Evolutionary conservation across 441 rosid genomes (phyloP).

Genomic region (Erodium texanum): DNA sequence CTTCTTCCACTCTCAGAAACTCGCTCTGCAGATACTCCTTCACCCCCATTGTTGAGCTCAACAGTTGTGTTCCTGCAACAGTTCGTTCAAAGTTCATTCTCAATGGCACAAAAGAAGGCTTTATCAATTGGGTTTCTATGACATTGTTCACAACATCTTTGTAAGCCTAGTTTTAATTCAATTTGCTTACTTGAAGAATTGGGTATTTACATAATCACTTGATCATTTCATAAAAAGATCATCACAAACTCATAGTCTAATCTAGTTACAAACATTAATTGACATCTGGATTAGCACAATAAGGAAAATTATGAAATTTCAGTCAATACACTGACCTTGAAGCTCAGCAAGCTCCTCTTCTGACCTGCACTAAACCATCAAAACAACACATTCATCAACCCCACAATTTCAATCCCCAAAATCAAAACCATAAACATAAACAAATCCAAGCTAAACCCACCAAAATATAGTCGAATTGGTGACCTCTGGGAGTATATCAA

Average conservation of each 20-base stretch:
- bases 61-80: constrained; percentile 64
- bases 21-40: constrained; percentile 55
- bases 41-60: constrained; percentile 63
- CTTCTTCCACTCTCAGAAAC: constrained; percentile 55
- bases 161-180: no score
- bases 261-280: neutral
- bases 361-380: constrained; percentile 86
- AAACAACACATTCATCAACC: constrained; percentile 12
- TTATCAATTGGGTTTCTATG: no score
- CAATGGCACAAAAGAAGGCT: no score
- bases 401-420: constrained; percentile 12
- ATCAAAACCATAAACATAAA: neutral
- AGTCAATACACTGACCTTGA: constrained; percentile 41
- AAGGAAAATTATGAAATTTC: no score
- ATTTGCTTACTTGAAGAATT: neutral
- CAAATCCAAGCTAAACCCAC: constrained; percentile 40
- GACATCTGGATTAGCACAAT: neutral
- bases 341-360: constrained; percentile 90
- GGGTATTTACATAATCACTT: neutral
- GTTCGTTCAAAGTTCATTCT: constrained; percentile 3
- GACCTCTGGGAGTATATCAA: constrained; percentile 65
- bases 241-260: neutral
- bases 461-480: constrained; percentile 85
- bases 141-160: no score
- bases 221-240: neutral